phyloP scores from a whole-genome alignment of 352 stramenopile genomes.

The Phytophthora parvispora region DNA sequence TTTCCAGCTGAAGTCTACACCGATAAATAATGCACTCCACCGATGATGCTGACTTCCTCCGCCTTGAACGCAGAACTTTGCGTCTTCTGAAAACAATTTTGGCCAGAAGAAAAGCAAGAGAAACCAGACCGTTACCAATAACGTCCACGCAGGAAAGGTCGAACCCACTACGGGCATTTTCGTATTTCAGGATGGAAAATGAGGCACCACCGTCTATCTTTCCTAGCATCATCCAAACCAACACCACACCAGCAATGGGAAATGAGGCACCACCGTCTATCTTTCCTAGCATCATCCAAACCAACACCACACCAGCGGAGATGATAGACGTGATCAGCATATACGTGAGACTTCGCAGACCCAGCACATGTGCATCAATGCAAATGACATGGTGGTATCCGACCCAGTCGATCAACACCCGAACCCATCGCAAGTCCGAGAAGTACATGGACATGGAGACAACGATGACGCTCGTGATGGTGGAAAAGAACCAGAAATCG shows the following conservation, averaged over 20 bases:
- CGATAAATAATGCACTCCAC: constrained; percentile 40
- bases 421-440: constrained; percentile 33
- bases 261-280: constrained; percentile 25
- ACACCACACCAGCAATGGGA: constrained; percentile 14
- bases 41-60: constrained; percentile 4
- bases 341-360: constrained; percentile 22
- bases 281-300: constrained; percentile 23
- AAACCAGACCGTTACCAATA: constrained; percentile 36
- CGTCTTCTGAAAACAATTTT: constrained; percentile 41
- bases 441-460: constrained; percentile 37
- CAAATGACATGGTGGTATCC: constrained; percentile 45
- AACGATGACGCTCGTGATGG: constrained; percentile 31
- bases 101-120: constrained; percentile 28
- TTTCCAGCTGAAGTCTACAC: constrained; percentile 20
- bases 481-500: constrained; percentile 56
- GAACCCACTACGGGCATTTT: constrained; percentile 18
- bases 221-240: constrained; percentile 24
- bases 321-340: constrained; percentile 13
- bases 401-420: constrained; percentile 36
- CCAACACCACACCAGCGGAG: constrained; percentile 6
- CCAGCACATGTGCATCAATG: constrained; percentile 41
- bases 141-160: constrained; percentile 28
- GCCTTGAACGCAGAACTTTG: constrained; percentile 3
- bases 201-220: constrained; percentile 20
- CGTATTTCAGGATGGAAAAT: constrained; percentile 28